A percentile compares a stretch with the other conserved stretches of the same genome.
phyloP scores from a whole-genome alignment of 495 filamentous ascomycete genomes.

The Aspergillus incahuasiensis region DNA sequence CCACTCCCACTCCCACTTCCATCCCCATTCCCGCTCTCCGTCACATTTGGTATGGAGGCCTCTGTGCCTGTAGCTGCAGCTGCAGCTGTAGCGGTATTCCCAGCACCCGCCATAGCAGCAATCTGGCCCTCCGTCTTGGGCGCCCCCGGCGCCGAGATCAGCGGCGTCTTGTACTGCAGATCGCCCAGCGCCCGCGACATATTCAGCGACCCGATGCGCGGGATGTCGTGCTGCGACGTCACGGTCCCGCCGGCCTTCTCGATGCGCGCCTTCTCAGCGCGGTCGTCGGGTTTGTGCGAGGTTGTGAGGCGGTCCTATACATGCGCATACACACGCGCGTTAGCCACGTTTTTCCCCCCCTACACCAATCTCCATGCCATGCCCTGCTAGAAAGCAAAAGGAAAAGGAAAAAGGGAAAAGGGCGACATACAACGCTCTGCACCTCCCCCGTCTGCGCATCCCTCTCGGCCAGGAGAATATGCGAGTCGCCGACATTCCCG shows the following conservation, averaged over 20 bases:
- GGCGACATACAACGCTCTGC: neutral
- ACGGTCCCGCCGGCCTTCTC: conserved; percentile 34
- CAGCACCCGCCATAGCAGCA: too few species aligned
- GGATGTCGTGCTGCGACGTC: conserved; percentile 21
- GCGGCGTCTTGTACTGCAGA: conserved; percentile 40
- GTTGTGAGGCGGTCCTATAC: conserved; percentile 32
- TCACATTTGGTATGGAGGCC: too few species aligned
- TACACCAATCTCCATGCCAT: too few species aligned
- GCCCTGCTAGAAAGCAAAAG: too few species aligned
- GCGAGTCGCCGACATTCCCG: conserved; percentile 40
- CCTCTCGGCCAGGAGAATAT: conserved; percentile 33
- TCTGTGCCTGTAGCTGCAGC: too few species aligned
- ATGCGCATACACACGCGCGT: neutral
- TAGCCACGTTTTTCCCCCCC: too few species aligned
- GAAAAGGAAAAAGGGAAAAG: too few species aligned
- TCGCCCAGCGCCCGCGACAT: conserved; percentile 45
- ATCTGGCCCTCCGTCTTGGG: neutral
- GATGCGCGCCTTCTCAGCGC: conserved; percentile 31
- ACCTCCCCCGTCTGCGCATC: conserved; percentile 14
- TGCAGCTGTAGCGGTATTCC: neutral
- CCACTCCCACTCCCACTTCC: too few species aligned
- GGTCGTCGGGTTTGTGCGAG: conserved; percentile 34
- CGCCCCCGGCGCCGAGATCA: conserved; percentile 17
- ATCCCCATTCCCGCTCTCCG: neutral
- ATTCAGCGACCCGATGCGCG: conserved; percentile 30